phyloP scores from a whole-genome alignment of 225 moss, liverwort and hornwort species.

The Antitrichia curtipendula region DNA sequence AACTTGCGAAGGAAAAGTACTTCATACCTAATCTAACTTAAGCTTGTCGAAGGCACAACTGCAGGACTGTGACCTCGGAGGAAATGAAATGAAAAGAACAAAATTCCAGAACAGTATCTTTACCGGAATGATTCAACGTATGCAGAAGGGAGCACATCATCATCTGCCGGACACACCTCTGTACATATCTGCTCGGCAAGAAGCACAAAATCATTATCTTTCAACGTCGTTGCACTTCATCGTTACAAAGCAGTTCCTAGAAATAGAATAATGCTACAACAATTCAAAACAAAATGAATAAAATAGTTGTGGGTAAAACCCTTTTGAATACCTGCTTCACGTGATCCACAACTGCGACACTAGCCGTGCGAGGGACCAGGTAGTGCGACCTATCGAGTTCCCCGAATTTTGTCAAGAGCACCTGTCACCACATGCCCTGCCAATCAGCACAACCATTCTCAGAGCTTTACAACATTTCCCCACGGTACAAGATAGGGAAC shows the following conservation, averaged over 20 bases:
- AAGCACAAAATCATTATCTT: neutral
- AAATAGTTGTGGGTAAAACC: neutral
- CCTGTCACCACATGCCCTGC: conserved; percentile 99
- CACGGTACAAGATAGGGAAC: neutral
- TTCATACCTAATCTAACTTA: neutral
- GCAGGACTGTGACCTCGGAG: neutral
- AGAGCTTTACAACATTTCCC: conserved; percentile 57
- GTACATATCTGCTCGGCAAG: conserved; percentile 46
- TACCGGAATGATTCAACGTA: conserved; percentile 82
- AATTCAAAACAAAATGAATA: neutral
- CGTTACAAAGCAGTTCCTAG: neutral
- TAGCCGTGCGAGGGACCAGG: conserved; percentile 91
- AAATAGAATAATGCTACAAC: neutral
- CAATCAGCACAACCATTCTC: conserved; percentile 96
- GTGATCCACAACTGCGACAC: conserved; percentile 81
- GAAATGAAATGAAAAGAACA: neutral
- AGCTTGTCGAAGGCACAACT: neutral
- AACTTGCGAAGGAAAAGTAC: neutral
- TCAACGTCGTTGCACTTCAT: neutral
- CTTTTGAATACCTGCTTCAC: conserved; percentile 54
- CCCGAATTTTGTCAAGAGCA: conserved; percentile 79
- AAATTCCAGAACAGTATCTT: neutral
- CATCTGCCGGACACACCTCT: conserved; percentile 61
- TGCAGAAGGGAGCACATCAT: conserved; percentile 77
- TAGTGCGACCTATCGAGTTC: conserved; percentile 68